These are phyloP conservation scores for Pelargonium myrrhifolium DNA, from an alignment of 441 rosid genomes.

Conservation along the genomic window DNA sequence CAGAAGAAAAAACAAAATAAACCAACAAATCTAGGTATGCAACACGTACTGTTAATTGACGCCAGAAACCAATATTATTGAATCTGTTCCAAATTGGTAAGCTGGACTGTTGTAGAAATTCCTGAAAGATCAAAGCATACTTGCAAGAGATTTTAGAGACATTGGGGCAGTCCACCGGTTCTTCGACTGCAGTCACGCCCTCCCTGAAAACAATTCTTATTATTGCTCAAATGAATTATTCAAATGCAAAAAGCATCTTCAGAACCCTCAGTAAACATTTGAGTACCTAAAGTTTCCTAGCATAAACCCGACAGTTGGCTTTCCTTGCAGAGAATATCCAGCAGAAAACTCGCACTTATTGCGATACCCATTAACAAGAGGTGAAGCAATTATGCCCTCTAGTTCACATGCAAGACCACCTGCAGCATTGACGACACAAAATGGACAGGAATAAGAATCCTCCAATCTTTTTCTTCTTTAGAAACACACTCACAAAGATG, in stretches of 20 bases:
- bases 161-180: constrained; percentile 83
- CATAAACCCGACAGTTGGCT: constrained; percentile 79
- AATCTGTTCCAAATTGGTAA: constrained; percentile 91
- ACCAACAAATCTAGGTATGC: background rate
- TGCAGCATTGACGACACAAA: constrained; percentile 23
- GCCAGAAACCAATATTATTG: constrained; percentile 84
- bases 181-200: constrained; percentile 94
- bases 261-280: constrained; percentile 5
- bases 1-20: constrained; percentile 4
- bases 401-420: constrained; percentile 86
- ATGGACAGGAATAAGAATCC: background rate
- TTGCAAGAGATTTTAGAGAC: constrained; percentile 64
- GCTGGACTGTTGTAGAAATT: constrained; percentile 54
- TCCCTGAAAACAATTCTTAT: constrained; percentile 40
- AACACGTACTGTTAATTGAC: constrained; percentile 73
- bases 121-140: constrained; percentile 76
- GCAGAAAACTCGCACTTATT: constrained; percentile 94
- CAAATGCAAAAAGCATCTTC: constrained; percentile 14
- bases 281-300: constrained; percentile 86
- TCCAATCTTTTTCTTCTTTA: background rate
- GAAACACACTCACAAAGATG: background rate
- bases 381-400: constrained; percentile 79
- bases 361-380: constrained; percentile 75
- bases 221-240: constrained; percentile 18
- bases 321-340: constrained; percentile 78